These are phyloP conservation scores for Acanthochlamys bracteata DNA, from an alignment of 106 monocot species.

Conservation along the genomic window DNA sequence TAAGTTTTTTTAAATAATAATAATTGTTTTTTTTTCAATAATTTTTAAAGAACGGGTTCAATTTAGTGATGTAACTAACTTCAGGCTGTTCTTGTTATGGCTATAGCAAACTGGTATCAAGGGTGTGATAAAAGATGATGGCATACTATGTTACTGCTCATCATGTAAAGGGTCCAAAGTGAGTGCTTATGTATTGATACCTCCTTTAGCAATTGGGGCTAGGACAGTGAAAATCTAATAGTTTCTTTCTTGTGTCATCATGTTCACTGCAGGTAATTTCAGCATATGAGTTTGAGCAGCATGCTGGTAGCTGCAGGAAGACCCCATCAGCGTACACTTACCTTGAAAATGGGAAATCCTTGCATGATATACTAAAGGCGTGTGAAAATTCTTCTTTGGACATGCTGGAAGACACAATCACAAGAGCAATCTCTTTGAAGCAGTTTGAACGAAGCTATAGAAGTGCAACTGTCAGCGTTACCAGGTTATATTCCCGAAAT, in stretches of 20 bases:
- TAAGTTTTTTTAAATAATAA: too few relatives aligned
- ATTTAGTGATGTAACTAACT: too few relatives aligned
- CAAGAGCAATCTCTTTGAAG: constrained; percentile 6
- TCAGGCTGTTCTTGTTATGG: background rate
- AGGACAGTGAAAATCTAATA: background rate
- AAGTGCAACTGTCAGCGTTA: too few relatives aligned
- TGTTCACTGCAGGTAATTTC: constrained; percentile 17
- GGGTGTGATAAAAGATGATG: constrained; percentile 20
- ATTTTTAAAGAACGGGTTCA: too few relatives aligned
- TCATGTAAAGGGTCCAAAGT: constrained; percentile 33
- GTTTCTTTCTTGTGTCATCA: constrained; percentile 2
- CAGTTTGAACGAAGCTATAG: background rate
- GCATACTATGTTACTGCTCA: constrained; percentile 29
- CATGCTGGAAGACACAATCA: constrained; percentile 26
- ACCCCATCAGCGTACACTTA: constrained; percentile 26
- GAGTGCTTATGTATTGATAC: background rate
- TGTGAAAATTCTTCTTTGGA: constrained; percentile 22
- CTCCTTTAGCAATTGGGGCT: background rate
- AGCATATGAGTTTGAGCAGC: constrained; percentile 29
- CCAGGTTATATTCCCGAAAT: too few relatives aligned
- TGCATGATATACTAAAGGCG: constrained; percentile 20
- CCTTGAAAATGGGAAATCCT: constrained; percentile 26
- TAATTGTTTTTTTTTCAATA: too few relatives aligned
- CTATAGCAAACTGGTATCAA: constrained; percentile 14
- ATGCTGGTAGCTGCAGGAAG: constrained; percentile 27